These are phyloP conservation scores for Suhomyces ambrosiae DNA, from an alignment of 1,139 yeast genomes.

Conservation along the genomic window DNA sequence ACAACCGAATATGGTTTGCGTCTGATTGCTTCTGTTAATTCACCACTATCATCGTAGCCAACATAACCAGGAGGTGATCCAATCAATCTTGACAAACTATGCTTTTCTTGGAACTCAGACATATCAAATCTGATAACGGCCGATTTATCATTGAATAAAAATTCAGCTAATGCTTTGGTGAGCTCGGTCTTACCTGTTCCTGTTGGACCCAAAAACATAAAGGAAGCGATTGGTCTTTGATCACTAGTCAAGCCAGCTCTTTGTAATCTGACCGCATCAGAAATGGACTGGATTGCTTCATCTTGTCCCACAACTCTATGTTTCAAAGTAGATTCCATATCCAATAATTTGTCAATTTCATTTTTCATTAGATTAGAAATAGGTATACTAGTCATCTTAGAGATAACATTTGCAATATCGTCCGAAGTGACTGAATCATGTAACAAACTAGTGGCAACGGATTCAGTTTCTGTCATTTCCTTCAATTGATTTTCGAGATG, in stretches of 20 bases:
- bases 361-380: slow-evolving; percentile 90
- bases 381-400: slow-evolving; percentile 96
- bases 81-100: slow-evolving; percentile 82
- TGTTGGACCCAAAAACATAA: slow-evolving; percentile 95
- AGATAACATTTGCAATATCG: slow-evolving; percentile 88
- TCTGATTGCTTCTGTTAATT: slow-evolving; percentile 91
- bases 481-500: slow-evolving; percentile 63
- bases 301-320: slow-evolving; percentile 92
- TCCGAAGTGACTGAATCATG: slow-evolving; percentile 95
- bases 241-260: slow-evolving; percentile 95
- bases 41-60: slow-evolving; percentile 95
- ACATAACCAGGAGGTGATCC: slow-evolving; percentile 99
- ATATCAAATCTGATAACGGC: slow-evolving; percentile 91
- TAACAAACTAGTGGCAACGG: slow-evolving; percentile 45
- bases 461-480: slow-evolving; percentile 48
- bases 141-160: slow-evolving; percentile 83
- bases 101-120: slow-evolving; percentile 97
- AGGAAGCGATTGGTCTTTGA: slow-evolving; percentile 92
- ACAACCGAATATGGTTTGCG: slow-evolving; percentile 93
- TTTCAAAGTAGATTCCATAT: slow-evolving; percentile 79
- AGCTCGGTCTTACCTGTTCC: slow-evolving; percentile 98
- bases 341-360: slow-evolving; percentile 85
- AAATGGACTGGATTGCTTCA: slow-evolving; percentile 84
- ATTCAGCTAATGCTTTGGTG: slow-evolving; percentile 88
- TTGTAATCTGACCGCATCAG: slow-evolving; percentile 94